Evolutionary conservation across 1,284 basidiomycete species (phyloP).

Genomic region (Austroboletus novae-zelandiae): DNA sequence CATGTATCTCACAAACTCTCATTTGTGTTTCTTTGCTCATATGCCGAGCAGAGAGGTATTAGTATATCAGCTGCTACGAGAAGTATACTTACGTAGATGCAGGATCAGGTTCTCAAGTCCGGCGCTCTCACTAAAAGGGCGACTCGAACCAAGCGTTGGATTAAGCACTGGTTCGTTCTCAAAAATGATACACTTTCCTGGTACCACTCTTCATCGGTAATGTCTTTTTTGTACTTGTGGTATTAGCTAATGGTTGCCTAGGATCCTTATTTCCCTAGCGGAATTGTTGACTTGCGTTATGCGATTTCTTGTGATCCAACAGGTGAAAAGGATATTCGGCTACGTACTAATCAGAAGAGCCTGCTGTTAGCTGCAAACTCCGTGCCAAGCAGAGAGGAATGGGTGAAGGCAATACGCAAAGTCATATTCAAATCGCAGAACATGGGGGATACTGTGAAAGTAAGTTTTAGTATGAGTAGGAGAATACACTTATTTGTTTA

Average conservation of each 20-base stretch:
- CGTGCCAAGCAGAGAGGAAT: conserved; percentile 79
- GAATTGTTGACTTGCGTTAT: conserved; percentile 91
- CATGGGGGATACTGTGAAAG: conserved; percentile 92
- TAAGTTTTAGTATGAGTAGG: conserved; percentile 27
- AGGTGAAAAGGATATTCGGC: conserved; percentile 71
- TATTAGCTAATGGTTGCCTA: conserved; percentile 30
- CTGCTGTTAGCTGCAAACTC: conserved; percentile 78
- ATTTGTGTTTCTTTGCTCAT: conserved; percentile 96
- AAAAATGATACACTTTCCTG: conserved; percentile 93
- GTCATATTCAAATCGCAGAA: conserved; percentile 95
- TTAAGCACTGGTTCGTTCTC: conserved; percentile 91
- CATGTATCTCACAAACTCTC: conserved; percentile 90
- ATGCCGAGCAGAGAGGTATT: conserved; percentile 83
- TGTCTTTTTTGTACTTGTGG: conserved; percentile 3
- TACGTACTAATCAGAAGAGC: conserved; percentile 78
- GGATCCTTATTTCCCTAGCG: conserved; percentile 97
- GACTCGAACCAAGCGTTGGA: conserved; percentile 83
- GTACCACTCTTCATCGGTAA: conserved; percentile 89
- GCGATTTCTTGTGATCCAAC: conserved; percentile 82
- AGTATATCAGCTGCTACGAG: not conserved
- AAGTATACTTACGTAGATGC: conserved; percentile 12
- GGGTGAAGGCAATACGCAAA: conserved; percentile 91
- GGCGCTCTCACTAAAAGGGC: conserved; percentile 84
- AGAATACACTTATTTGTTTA: conserved; percentile 9
- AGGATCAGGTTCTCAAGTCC: conserved; percentile 88